Evolutionary conservation across 2,329 filamentous ascomycete species (phyloP).

Genomic region (Scleromitrula shiraiana): DNA sequence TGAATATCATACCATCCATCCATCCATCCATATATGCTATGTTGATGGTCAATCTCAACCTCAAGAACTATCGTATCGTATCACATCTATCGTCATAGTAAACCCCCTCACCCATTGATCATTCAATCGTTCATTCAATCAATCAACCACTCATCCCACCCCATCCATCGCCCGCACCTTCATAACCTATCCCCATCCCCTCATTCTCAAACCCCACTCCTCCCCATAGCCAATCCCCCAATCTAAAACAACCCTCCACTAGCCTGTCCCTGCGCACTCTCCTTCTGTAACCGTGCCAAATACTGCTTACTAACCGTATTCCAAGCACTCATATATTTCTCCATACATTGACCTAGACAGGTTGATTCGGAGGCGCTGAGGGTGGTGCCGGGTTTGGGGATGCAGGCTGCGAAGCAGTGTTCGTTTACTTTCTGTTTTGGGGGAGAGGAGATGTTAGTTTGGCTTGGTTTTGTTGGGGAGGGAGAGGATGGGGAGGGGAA

Average conservation of each 20-base stretch:
- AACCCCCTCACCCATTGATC: too few relatives aligned
- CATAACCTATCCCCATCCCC: background rate
- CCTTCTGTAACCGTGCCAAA: slow-evolving; percentile 37
- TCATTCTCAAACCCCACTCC: background rate
- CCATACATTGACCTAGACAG: slow-evolving; percentile 71
- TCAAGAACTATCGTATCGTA: too few relatives aligned
- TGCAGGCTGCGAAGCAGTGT: slow-evolving; percentile 72
- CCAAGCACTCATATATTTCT: slow-evolving; percentile 78
- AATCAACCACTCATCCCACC: background rate
- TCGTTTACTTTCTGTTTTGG: slow-evolving; percentile 75
- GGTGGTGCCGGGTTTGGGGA: slow-evolving; percentile 59
- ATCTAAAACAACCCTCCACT: slow-evolving; percentile 5
- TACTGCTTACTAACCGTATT: slow-evolving; percentile 65
- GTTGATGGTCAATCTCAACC: too few relatives aligned
- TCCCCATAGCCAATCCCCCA: too few relatives aligned
- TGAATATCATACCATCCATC: too few relatives aligned
- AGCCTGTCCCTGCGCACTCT: slow-evolving; percentile 9
- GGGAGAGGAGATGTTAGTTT: slow-evolving; percentile 34
- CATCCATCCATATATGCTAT: too few relatives aligned
- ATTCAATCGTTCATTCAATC: too few relatives aligned
- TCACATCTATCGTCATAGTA: too few relatives aligned
- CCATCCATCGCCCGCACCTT: background rate
- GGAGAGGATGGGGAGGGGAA: slow-evolving; percentile 22
- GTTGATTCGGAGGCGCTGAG: slow-evolving; percentile 56
- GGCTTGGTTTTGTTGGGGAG: slow-evolving; percentile 41